Base-by-base conservation (phyloP, 306 rosid genomes). In the Gleditsia sinensis region DNA sequence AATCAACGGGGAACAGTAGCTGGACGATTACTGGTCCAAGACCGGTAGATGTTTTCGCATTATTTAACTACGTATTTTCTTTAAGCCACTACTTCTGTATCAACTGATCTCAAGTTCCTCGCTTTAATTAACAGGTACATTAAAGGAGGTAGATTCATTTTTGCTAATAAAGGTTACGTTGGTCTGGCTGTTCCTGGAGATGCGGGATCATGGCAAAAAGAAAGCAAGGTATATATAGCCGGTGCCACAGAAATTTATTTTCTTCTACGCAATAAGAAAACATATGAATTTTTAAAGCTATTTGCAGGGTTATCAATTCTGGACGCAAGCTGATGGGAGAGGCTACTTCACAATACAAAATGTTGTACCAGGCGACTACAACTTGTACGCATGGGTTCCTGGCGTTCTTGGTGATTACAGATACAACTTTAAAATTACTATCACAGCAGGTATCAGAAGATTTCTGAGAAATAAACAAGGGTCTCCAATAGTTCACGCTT, bases 231-330 rank as follows among this genome's bases (percentile, higher is more conserved):
- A 68, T 46, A 2, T 39, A 0, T 39, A 39, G 1, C 19, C 12
- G 5, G 5, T 60, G 1, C 24, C 13, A 19, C 13, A 3, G 23
- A 46, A 49, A 67, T 42, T 48, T 3, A 9, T 12, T 57, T 12
- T 45, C 12, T 11, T 40, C 14, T 9, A 51, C 45, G 17, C 13
- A 12, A 39, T 4, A 28, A 55, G 32, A 3, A 12, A 54, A 39
- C 2, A 53, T 0, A 5, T 23, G 40, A 7, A 28, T 9, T 10
- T 30, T 10, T 30, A 7, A 33, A 11, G 17, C 2, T 71, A 24
- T 65, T 37, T 67, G 9, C 53, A 90, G 96, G 92, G 96, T 16
- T 90, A 88, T 69, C 96, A 90, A 59, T 90, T 86, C 42, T 90
- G 96, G 92, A 81, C 83, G 54, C 76, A 17, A 58, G 71, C 92